Base-by-base conservation (phyloP, 169 alveolate species). In the Plasmodium coatneyi region DNA sequence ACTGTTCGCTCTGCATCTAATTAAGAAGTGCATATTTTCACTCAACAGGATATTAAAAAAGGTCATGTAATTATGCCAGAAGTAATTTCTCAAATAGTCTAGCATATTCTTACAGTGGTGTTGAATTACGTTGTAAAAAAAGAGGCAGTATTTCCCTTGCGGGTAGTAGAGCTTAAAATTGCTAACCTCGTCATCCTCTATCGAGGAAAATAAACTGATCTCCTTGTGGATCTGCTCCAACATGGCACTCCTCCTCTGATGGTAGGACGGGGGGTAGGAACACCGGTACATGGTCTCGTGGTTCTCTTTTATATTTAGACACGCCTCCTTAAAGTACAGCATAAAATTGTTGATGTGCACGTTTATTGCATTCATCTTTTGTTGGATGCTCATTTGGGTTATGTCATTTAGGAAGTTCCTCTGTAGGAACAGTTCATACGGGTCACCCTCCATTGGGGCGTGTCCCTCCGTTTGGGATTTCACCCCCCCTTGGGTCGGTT, bases 101-200 rank as follows among this genome's bases (percentile, higher is more conserved):
- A 84, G 41, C 43, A 74, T 49, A 84, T 71, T 84, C n/a, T 34
- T 72, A 32, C 84, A 84, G 12, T 84, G 12, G 60, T 71, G 22
- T n/a, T 72, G 70, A 72, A 49, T 72, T 5, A 25, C 76, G 56
- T 84, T 60, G 39, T 28, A 84, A 84, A 84, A 84, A 32, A 60
- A 84, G n/a, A 84, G 22, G 52, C 79, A 25, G 39, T 84, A 84
- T 71, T 84, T 84, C 28, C 92, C 92, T 46, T 43, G n/a, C 10
- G 32, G 10, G 39, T 72, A 84, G 39, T 72, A 84, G n/a, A 84
- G 66, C 39, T 84, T 84, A 30, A 84, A 84, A 84, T 84, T 84
- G 2, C 28, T 14, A 43, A 19, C 56, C 9, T 46, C 66, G 16
- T 71, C 76, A 30, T 52, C n/a, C 43, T 84, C 19, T 74, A 84